Evolutionary conservation across 805 yeast genomes (phyloP), one percentile per base, ranked within the genome.

Genomic region (Zygoascus biomembranicola): DNA sequence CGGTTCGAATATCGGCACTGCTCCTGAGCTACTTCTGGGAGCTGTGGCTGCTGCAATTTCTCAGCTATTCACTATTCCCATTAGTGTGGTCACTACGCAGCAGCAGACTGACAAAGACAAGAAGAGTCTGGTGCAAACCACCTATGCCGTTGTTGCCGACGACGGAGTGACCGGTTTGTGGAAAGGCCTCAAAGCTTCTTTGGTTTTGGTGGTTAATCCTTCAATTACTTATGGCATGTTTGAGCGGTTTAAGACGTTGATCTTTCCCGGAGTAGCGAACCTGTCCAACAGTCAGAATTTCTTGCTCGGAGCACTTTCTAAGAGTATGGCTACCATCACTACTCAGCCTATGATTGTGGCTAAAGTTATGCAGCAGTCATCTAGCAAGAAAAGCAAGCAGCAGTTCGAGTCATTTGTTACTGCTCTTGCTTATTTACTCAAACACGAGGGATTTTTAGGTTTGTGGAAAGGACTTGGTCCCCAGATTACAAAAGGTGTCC

Each of bases 341-440:
- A 87, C 96, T 0, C 95, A 87, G 71, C 96, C 96, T 2, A 72
- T 88, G 67, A 88, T 88, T 63, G 86, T 87, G 1, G 82, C 95
- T 13, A 88, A 88, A 69, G 92, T 86, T 14, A 79, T 86, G 79
- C 77, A 87, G 56, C 96, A 88, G 69, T 75, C 73, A 58, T 58
- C 61, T 11, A 60, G 60, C 23, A 67, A 69, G 55, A 48, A 48
- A 5, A 66, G 63, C 39, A 49, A 50, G 18, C 66, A 63, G 37
- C 69, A 68, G 31, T 80, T 82, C 64, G 73, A 75, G 49, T 72
- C 76, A 49, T 85, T 86, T 69, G 82, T 82, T 47, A 77, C 81
- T 37, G 89, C 87, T 4, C 70, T 88, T 61, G 66, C 63, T 26
- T 78, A 81, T 64, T 73, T 87, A 59, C 77, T 80, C 73, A 69